Evolutionary conservation across 2,329 filamentous ascomycete genomes (phyloP).

Genomic region (Trichoderma endophyticum): DNA sequence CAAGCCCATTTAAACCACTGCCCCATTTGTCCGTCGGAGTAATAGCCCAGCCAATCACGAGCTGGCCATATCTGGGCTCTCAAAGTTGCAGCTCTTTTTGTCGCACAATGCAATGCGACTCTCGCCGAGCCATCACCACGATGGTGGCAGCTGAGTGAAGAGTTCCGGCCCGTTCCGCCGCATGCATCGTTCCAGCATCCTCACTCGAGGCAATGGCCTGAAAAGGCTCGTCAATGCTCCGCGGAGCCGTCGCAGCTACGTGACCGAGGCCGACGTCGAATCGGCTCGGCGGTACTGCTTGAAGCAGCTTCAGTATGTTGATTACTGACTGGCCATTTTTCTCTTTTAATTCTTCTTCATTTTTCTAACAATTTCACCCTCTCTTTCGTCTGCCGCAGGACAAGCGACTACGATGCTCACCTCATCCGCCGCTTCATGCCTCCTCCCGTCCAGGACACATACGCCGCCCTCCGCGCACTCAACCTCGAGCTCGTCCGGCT

Average conservation of each 20-base stretch:
- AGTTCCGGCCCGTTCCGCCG: slow-evolving; percentile 13
- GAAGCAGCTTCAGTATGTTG: slow-evolving; percentile 47
- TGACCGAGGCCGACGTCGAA: slow-evolving; percentile 50
- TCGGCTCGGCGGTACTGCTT: slow-evolving; percentile 54
- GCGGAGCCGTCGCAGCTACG: slow-evolving; percentile 35
- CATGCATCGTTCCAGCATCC: slow-evolving; percentile 39
- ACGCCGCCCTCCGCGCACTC: slow-evolving; percentile 85
- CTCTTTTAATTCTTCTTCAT: too few relatives aligned
- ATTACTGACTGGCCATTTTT: background rate
- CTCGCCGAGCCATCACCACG: slow-evolving; percentile 7
- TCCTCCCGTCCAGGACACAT: slow-evolving; percentile 69
- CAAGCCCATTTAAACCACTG: background rate
- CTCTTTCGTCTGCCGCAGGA: slow-evolving; percentile 42
- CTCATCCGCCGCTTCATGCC: slow-evolving; percentile 84
- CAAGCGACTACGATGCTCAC: slow-evolving; percentile 87
- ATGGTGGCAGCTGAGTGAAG: slow-evolving; percentile 7
- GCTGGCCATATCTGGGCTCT: slow-evolving; percentile 1
- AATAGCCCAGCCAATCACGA: slow-evolving; percentile 5
- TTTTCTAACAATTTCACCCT: too few relatives aligned
- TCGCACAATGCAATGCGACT: slow-evolving; percentile 13
- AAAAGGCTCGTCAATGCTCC: slow-evolving; percentile 33
- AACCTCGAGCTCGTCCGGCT: slow-evolving; percentile 90
- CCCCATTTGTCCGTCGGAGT: slow-evolving; percentile 13
- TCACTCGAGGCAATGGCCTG: slow-evolving; percentile 36
- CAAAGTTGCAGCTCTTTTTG: background rate